Evolutionary conservation across 1,284 basidiomycete species (phyloP).

Genomic region (Ganoderma leucocontextum): DNA sequence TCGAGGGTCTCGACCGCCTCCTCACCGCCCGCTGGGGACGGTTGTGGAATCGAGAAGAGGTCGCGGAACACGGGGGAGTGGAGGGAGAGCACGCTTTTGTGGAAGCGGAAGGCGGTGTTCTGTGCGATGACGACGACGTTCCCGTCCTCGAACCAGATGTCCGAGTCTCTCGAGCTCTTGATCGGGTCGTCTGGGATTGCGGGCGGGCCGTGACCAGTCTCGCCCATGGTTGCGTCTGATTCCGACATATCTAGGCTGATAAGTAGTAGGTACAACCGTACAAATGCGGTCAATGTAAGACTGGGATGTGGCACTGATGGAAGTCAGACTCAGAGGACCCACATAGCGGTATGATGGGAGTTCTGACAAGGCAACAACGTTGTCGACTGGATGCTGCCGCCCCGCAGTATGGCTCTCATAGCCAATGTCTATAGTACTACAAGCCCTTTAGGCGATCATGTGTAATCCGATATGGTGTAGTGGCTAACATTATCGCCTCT

Average conservation of each 20-base stretch:
- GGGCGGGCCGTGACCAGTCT: neutral
- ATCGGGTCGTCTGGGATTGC: neutral
- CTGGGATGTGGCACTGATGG: no score
- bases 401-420: no score
- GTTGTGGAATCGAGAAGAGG: conserved; percentile 10
- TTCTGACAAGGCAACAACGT: no score
- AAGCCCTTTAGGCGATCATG: no score
- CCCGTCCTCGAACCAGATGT: conserved; percentile 15
- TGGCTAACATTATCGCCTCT: conserved; percentile 10
- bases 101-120: conserved; percentile 7
- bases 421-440: no score
- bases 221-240: neutral
- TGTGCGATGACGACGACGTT: conserved; percentile 7
- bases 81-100: neutral
- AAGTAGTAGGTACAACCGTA: no score
- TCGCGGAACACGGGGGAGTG: conserved; percentile 11
- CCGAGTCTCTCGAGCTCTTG: neutral
- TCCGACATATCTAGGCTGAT: no score
- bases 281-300: no score
- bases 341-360: no score
- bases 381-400: no score
- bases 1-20: conserved; percentile 8
- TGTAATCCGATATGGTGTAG: conserved; percentile 7
- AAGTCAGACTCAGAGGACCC: no score
- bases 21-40: no score